These are phyloP conservation scores for Ceratobasidium sp. DNA, from an alignment of 1,284 basidiomycete species.

Conservation along the genomic window DNA sequence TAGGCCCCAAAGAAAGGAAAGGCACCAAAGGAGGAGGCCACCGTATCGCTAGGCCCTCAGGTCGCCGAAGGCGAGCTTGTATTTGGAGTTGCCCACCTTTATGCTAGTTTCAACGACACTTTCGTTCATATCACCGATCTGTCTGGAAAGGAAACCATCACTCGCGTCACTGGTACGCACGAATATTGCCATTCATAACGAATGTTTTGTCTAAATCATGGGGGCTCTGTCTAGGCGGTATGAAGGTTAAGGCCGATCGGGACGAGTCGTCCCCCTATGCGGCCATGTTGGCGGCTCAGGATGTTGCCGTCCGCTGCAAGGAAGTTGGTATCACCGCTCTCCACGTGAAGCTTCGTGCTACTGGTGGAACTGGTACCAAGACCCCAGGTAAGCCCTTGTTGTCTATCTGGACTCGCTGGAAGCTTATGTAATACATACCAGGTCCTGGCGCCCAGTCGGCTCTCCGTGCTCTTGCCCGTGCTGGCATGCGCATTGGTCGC, in stretches of 20 bases:
- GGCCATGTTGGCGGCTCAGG: conserved; percentile 99
- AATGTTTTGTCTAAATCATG: conserved; percentile 38
- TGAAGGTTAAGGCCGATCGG: conserved; percentile 99
- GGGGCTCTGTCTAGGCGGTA: conserved; percentile 75
- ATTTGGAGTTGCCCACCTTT: conserved; percentile 97
- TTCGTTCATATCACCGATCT: conserved; percentile 99
- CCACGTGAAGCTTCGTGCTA: conserved; percentile 97
- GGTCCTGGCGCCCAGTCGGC: conserved; percentile 95
- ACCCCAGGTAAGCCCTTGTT: conserved; percentile 78
- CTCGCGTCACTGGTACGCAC: conserved; percentile 90
- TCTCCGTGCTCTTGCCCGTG: conserved; percentile 97
- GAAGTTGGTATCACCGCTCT: conserved; percentile 99
- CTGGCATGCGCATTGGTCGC: conserved; percentile 98
- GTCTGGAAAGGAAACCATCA: conserved; percentile 98
- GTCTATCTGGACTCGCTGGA: background rate
- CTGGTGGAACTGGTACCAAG: conserved; percentile 98
- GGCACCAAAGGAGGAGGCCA: conserved; percentile 80
- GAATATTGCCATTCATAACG: background rate
- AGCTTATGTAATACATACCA: background rate
- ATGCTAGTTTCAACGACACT: conserved; percentile 99
- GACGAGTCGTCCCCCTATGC: conserved; percentile 99
- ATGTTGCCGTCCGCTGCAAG: conserved; percentile 95
- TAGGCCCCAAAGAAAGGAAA: conserved; percentile 85
- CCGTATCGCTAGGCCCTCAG: conserved; percentile 92
- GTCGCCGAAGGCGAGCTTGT: conserved; percentile 95